phyloP scores from a whole-genome alignment of 305 asterid species.

The Fraxinus greggii region DNA sequence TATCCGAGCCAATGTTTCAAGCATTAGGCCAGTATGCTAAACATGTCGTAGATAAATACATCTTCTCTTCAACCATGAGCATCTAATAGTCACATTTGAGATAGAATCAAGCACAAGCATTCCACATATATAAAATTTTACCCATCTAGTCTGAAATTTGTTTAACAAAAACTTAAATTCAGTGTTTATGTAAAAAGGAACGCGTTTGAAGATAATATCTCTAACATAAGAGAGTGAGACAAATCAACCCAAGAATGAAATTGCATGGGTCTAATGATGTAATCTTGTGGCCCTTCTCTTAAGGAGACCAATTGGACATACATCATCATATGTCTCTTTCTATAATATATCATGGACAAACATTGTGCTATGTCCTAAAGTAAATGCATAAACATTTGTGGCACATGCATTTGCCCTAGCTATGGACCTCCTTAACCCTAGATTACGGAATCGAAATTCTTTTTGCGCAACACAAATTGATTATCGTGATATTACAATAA shows the following conservation, averaged over 20 bases:
- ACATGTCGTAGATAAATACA: not conserved
- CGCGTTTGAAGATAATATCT: not conserved
- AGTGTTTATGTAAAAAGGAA: not conserved
- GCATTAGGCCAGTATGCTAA: not conserved
- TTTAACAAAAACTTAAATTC: not conserved
- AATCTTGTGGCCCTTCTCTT: conserved; percentile 6
- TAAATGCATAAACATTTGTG: conserved; percentile 28
- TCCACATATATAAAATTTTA: not conserved
- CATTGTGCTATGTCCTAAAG: conserved; percentile 53
- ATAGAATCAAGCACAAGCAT: not conserved
- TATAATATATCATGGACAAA: conserved; percentile 31
- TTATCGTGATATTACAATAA: not conserved
- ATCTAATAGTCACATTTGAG: not conserved
- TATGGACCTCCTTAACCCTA: conserved; percentile 29
- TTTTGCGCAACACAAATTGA: conserved; percentile 6
- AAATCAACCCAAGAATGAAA: not conserved
- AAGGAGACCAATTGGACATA: conserved; percentile 44
- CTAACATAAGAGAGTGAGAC: not conserved
- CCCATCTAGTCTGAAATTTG: not conserved
- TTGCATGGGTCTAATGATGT: conserved; percentile 3
- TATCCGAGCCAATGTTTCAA: not conserved
- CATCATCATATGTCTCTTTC: conserved; percentile 41
- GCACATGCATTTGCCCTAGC: conserved; percentile 41
- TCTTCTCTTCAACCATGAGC: not conserved
- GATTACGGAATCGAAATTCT: not conserved